Evolutionary conservation across 2,329 filamentous ascomycete genomes (phyloP).

Genomic region (Alternaria gansuensis): DNA sequence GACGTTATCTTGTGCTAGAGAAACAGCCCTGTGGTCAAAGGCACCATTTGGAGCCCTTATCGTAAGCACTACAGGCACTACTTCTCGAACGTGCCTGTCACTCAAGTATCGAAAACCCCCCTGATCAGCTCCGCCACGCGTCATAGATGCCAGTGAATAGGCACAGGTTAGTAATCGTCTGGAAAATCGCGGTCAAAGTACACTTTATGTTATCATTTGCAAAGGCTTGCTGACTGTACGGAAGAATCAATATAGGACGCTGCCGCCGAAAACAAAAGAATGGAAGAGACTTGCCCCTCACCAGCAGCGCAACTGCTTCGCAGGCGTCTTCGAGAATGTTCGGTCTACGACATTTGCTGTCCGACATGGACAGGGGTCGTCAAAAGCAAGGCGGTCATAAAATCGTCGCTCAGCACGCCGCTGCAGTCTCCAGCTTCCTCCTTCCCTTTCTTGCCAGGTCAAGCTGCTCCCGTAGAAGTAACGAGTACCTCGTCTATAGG

Average conservation of each 20-base stretch:
- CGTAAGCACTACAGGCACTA: not conserved
- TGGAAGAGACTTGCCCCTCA: not conserved
- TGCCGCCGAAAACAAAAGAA: too few species aligned
- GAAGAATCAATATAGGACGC: not conserved
- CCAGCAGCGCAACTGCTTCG: not conserved
- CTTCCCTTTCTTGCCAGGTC: slow-evolving; percentile 1
- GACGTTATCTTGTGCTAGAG: not conserved
- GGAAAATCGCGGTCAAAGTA: not conserved
- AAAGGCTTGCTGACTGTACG: not conserved
- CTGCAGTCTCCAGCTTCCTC: not conserved
- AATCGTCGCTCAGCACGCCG: not conserved
- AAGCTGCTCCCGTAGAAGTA: not conserved
- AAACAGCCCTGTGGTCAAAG: not conserved
- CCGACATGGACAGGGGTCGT: not conserved
- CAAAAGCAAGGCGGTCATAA: not conserved
- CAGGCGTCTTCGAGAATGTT: not conserved
- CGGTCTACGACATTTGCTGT: not conserved
- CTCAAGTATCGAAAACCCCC: not conserved
- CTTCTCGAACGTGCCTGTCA: not conserved
- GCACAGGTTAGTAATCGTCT: not conserved
- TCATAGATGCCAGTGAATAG: not conserved
- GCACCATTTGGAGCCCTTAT: not conserved
- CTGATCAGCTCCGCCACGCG: not conserved
- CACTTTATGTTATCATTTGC: not conserved
- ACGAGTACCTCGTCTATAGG: slow-evolving; percentile 6